phyloP scores from a whole-genome alignment of 164 flowering plant genomes.

The Aristolochia contorta region DNA sequence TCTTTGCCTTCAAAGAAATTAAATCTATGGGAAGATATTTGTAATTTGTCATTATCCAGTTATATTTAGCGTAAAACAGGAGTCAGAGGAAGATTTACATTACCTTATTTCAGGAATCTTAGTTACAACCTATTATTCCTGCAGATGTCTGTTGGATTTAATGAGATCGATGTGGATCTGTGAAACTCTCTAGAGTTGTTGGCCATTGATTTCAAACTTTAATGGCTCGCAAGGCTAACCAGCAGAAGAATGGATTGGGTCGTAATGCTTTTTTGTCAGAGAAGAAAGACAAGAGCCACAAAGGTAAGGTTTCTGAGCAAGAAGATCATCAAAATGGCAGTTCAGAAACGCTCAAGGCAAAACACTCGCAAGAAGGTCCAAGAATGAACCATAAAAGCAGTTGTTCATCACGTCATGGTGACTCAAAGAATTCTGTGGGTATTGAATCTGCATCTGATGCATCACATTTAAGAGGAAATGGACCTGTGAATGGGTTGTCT shows the following conservation, averaged over 20 bases:
- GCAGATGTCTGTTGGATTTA: too few species aligned
- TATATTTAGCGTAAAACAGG: too few species aligned
- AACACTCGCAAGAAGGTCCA: conserved; percentile 22
- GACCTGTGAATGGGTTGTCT: conserved; percentile 16
- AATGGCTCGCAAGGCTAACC: conserved; percentile 72
- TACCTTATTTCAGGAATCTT: too few species aligned
- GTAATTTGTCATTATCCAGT: too few species aligned
- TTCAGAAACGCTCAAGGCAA: conserved; percentile 15
- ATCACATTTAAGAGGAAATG: conserved; percentile 17
- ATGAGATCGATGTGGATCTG: too few species aligned
- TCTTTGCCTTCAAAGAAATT: too few species aligned
- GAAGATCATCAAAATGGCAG: conserved; percentile 27
- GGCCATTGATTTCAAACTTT: background rate
- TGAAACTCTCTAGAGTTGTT: too few species aligned
- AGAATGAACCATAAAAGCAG: conserved; percentile 25
- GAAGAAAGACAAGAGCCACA: conserved; percentile 13
- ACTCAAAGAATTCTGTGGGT: conserved; percentile 19
- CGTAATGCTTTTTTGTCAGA: conserved; percentile 23
- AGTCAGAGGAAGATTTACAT: too few species aligned
- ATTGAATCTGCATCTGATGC: conserved; percentile 14
- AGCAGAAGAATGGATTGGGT: conserved; percentile 48
- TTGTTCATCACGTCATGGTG: conserved; percentile 21
- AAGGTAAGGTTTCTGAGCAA: conserved; percentile 21
- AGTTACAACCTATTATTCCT: too few species aligned
- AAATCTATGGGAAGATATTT: too few species aligned